These are phyloP conservation scores for Trypanosoma lewisi DNA, from an alignment of 208 protist species.

Conservation along the genomic window DNA sequence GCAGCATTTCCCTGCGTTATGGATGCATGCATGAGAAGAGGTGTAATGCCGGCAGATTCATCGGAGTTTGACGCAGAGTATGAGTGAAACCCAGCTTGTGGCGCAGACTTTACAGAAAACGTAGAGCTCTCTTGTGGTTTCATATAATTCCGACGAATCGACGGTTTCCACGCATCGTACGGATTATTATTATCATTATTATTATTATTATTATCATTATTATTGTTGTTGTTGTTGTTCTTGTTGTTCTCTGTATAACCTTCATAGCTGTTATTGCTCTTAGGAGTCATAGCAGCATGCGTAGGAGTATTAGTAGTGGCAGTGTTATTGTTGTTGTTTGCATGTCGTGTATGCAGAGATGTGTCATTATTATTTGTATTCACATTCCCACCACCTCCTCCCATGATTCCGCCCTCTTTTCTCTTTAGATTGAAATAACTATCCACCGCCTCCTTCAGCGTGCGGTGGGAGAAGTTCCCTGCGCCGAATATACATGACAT, in stretches of 20 bases:
- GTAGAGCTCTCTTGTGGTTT: slow-evolving; percentile 1
- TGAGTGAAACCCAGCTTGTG: background rate
- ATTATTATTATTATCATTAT: background rate
- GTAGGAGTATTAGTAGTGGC: no score
- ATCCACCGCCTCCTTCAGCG: slow-evolving; percentile 63
- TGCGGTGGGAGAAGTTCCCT: slow-evolving; percentile 56
- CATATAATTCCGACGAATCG: background rate
- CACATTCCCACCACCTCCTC: background rate
- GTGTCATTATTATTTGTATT: no score
- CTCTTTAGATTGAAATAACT: slow-evolving; percentile 71
- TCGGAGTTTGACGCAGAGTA: slow-evolving; percentile 8
- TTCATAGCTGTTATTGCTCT: background rate
- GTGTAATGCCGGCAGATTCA: slow-evolving; percentile 13
- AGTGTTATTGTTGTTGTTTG: no score
- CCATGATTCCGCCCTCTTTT: slow-evolving; percentile 40
- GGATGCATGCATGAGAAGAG: background rate
- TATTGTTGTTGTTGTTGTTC: background rate
- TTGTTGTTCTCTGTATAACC: background rate
- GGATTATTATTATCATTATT: background rate
- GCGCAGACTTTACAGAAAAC: no score
- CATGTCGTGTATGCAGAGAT: no score
- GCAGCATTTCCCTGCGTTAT: background rate
- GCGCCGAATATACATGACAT: slow-evolving; percentile 57
- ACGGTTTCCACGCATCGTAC: background rate
- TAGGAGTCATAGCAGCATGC: no score